Percentiles rank a stretch among this genome's conserved stretches.
These are phyloP conservation scores for Entophlyctis luteolus DNA, from an alignment of 192 early-diverging fungal genomes.

Conservation along the genomic window DNA sequence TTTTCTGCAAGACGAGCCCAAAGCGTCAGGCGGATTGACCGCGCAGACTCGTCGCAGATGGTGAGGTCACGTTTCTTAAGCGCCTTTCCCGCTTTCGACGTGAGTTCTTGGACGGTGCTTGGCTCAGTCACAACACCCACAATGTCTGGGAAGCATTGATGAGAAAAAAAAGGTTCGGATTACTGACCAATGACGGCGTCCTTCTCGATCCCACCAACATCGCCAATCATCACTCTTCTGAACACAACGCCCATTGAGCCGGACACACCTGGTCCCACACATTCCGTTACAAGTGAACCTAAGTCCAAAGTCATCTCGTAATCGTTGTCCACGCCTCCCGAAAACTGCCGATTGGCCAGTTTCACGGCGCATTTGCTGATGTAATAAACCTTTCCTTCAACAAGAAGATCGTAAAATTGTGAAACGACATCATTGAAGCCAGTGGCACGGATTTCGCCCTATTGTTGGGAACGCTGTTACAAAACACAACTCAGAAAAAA, in stretches of 20 bases:
- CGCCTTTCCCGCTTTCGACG: constrained; percentile 56
- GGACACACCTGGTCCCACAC: constrained; percentile 48
- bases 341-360: constrained; percentile 76
- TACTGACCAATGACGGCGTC: too few species aligned
- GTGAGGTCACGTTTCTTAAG: constrained; percentile 78
- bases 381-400: constrained; percentile 75
- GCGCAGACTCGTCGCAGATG: constrained; percentile 72
- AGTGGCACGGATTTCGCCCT: constrained; percentile 93
- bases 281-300: constrained; percentile 62
- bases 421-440: constrained; percentile 87
- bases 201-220: too few species aligned
- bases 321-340: constrained; percentile 72
- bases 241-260: too few species aligned
- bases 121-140: constrained; percentile 70
- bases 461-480: neutral
- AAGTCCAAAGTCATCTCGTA: constrained; percentile 87
- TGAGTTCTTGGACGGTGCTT: constrained; percentile 61
- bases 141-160: constrained; percentile 56
- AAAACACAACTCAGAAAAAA: neutral
- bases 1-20: constrained; percentile 81
- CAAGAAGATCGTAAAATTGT: constrained; percentile 68
- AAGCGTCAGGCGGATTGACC: constrained; percentile 71
- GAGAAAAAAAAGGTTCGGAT: neutral
- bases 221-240: too few species aligned
- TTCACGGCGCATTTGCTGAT: constrained; percentile 75